Base-by-base conservation (phyloP, 2,329 filamentous ascomycete species). In the Phyllosticta citribraziliensis region DNA sequence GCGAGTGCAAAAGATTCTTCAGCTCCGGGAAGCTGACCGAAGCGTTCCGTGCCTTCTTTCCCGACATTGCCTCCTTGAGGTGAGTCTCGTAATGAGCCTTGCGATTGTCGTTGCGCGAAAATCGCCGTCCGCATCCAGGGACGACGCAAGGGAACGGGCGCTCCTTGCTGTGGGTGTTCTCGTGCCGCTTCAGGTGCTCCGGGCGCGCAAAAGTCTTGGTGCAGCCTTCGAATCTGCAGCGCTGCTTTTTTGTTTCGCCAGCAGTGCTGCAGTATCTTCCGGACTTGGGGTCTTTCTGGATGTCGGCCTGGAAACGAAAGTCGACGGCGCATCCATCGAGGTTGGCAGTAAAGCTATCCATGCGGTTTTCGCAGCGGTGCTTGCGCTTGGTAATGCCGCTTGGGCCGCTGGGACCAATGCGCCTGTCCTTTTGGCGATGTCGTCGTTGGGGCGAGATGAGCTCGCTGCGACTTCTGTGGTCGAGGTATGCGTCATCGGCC, bases 71-170 rank as follows among this genome's bases (percentile, higher is more conserved):
- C 67, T 67, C 19, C 63, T 64, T 52, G 55, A 62, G 24, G 70
- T 73, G 71, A 6, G 71, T 72, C 50, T 63, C 66, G 53, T 67
- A 66, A 61, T 74, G 72, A n/a, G 66, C 69, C 61, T 66, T 67
- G 61, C 67, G 69, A 61, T 74, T 74, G 65, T 74, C 72, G 61
- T 70, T 69, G 27, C 72, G 64, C 56, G 67, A 66, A 63, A 73
- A 73, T 3, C 40, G 54, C 50, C 66, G 72, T 1, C 50, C 35
- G 62, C 71, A 73, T 11, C 66, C 63, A 19, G 60, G 62, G 10
- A 64, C 52, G 9, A 58, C 63, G 62, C 71, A 73, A 6, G 56
- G 33, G 55, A 66, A 71, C 9, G 64, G 61, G 9, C 65, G 65
- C 50, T 64, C 56, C 4, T 63, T 65, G 3, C 56, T 62, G 61